Percentiles rank a stretch among this genome's conserved stretches.
Conservation (phyloP, 805 yeast species). For the Myxozyma neglecta region DNA sequence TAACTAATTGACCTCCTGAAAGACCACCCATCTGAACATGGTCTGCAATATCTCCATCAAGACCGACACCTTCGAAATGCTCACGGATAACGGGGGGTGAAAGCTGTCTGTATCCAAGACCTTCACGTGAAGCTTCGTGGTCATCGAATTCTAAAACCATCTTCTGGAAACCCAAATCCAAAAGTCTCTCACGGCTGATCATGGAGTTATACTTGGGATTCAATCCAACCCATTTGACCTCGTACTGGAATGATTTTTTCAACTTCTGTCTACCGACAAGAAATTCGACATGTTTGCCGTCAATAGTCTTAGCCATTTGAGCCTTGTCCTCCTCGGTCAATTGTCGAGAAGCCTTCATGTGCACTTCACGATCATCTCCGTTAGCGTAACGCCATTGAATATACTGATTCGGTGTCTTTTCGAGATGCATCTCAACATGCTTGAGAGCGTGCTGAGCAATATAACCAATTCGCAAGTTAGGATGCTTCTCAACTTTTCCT, state of each 20-base stretch:
- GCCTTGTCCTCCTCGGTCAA: conserved; percentile 75
- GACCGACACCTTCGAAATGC: conserved; percentile 95
- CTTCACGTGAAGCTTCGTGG: conserved; percentile 98
- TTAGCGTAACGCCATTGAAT: conserved; percentile 97
- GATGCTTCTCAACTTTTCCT: conserved; percentile 96
- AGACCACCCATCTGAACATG: conserved; percentile 96
- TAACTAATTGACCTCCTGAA: conserved; percentile 97
- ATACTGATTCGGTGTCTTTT: conserved; percentile 95
- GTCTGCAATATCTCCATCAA: conserved; percentile 97
- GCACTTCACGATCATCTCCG: conserved; percentile 97
- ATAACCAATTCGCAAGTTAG: conserved; percentile 95
- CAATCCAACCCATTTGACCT: conserved; percentile 83
- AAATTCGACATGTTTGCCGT: conserved; percentile 83
- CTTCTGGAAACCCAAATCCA: conserved; percentile 84
- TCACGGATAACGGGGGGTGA: conserved; percentile 89
- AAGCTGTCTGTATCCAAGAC: conserved; percentile 95
- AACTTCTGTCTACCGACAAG: conserved; percentile 95
- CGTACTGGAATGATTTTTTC: conserved; percentile 96
- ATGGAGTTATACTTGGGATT: conserved; percentile 90
- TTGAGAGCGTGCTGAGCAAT: conserved; percentile 98
- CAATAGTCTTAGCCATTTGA: conserved; percentile 74
- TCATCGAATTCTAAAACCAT: conserved; percentile 95
- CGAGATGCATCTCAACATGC: conserved; percentile 96
- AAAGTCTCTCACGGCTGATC: conserved; percentile 79
- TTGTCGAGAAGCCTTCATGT: conserved; percentile 88